Evolutionary conservation across 2,329 filamentous ascomycete species (phyloP), one percentile per base, ranked within the genome.

Genomic region (Penicillium sp.): DNA sequence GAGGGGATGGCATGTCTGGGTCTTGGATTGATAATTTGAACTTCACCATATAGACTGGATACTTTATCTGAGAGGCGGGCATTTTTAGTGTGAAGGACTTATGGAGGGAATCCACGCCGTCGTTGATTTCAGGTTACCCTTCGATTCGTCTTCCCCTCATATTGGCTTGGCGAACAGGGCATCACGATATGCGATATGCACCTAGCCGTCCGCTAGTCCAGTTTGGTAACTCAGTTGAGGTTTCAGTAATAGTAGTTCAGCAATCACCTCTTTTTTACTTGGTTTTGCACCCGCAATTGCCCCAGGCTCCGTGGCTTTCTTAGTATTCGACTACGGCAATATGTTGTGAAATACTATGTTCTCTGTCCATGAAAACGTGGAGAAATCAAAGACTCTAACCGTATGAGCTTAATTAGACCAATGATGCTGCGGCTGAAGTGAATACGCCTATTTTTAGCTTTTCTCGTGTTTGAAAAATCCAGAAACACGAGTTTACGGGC

Each of bases 41-140:
- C 24, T 27, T 47, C 4, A 47, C 44, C 29, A 42, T 34, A 21
- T 52, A 52, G 21, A 52, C 49, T 43, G 43, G 29, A 36, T 48
- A 52, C 4, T 22, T 49, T 6, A 34, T 49, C 7, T 24, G 9
- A 29, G 39, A 43, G 6, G n/a, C 6, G 11, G 47, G 9, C 47
- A 49, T 49, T 49, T 0, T 18, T 49, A 4, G 21, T 2, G 18
- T 29, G 16, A 22, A 5, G 10, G 14, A 14, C 27, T n/a, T n/a
- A 4, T 6, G n/a, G 4, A 7, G 21, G 22, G 5, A 3, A 22
- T 10, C 14, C 11, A 11, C 32, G 2, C 8, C 32, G 32, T 5
- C 11, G 32, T 18, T 18, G 11, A 34, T 10, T 11, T 34, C 32
- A 34, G 14, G 32, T 34, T 9, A 1, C 7, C 32, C 11, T 40